These are phyloP conservation scores for Lepidium sativum DNA, from an alignment of 345 rosid species.

Conservation along the genomic window DNA sequence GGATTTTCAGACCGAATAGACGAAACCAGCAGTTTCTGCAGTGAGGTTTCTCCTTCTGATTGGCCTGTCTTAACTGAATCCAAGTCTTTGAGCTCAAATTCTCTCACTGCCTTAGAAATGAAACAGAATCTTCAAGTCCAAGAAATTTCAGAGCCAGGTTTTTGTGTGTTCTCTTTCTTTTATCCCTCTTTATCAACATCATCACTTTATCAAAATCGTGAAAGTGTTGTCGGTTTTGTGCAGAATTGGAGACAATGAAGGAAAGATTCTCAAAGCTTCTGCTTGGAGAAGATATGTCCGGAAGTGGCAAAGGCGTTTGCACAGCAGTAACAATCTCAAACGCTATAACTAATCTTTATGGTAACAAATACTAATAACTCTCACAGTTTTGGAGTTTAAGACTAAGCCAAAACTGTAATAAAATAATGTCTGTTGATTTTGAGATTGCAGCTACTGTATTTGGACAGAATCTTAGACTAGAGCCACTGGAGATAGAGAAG, in stretches of 20 bases:
- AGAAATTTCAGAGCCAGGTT: constrained; percentile 53
- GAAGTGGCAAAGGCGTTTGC: constrained; percentile 82
- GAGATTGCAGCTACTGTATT: constrained; percentile 62
- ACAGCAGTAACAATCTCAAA: constrained; percentile 83
- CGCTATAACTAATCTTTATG: constrained; percentile 80
- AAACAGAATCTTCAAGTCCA: constrained; percentile 40
- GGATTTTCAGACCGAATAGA: constrained; percentile 53
- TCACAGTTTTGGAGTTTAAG: neutral
- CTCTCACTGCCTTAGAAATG: constrained; percentile 21
- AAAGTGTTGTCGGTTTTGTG: neutral
- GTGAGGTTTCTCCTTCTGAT: constrained; percentile 55
- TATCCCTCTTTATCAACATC: neutral
- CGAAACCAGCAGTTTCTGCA: constrained; percentile 40
- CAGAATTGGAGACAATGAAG: constrained; percentile 71
- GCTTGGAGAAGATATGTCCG: constrained; percentile 95
- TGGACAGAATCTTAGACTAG: constrained; percentile 76
- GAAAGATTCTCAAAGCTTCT: constrained; percentile 79
- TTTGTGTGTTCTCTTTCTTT: neutral
- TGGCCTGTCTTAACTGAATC: constrained; percentile 42
- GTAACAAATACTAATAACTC: constrained; percentile 26
- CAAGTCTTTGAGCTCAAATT: constrained; percentile 15
- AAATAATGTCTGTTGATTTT: neutral
- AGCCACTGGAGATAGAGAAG: constrained; percentile 77
- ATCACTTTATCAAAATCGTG: neutral
- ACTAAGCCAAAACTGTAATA: neutral